Base-by-base conservation (phyloP, 2,329 filamentous ascomycete genomes). In the Xylaria sp. region DNA sequence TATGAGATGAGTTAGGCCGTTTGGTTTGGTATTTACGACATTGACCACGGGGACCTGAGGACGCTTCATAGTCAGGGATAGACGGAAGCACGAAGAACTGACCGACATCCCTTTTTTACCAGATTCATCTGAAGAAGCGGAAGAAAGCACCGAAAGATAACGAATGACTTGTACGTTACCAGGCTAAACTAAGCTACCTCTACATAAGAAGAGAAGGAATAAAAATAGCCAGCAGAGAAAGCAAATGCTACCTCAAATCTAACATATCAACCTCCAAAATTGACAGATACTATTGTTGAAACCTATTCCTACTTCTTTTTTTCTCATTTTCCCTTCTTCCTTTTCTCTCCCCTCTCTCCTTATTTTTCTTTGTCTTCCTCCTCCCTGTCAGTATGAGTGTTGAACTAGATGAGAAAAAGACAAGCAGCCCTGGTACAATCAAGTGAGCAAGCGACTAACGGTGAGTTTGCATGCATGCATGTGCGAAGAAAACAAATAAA, bases 381-480 rank as follows among this genome's bases (percentile, higher is more conserved):
- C 25, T 66, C 16, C n/a, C 32, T 53, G 40, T 53, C 32, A 23
- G 29, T 3, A 27, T 60, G 10, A 40, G 58, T 65, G 65, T 68
- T 68, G 65, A 68, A 68, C 40, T 40, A 23, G 50, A 64, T 47
- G 21, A 27, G 27, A 54, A n/a, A 32, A 21, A 35, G 9, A 32
- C n/a, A 10, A 21, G n/a, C 42, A 51, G 47, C 50, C 65, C 65
- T 70, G 51, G 44, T 37, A 54, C 55, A 1, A 68, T 65, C 32
- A 70, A 69, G 69, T 71, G 61, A 70, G 65, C 61, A 61, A 66
- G 58, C 40, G 42, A 65, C 66, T 12, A 47, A 60, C 12, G 51
- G 53, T 18, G 47, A 62, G 23, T 32, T 2, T 6, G 16, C 37
- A 40, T 40, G 37, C 12, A 10, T 44, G 35, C 27, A 44, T 48